phyloP scores from a whole-genome alignment of 2,329 filamentous ascomycete species.

The Ceratocystis diversiconidia region DNA sequence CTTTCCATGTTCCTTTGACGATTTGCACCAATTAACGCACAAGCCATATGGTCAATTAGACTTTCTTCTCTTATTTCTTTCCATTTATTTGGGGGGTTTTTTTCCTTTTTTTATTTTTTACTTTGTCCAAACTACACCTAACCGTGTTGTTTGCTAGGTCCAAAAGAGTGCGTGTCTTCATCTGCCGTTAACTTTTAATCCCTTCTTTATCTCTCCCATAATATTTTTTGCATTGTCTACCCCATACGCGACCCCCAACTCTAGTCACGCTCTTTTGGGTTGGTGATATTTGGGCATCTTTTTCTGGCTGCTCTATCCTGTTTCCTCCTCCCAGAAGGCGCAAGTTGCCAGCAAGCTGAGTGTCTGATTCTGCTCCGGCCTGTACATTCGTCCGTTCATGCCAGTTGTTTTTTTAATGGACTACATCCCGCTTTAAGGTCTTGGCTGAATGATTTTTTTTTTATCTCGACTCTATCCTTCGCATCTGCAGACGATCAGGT shows the following conservation, averaged over 20 bases:
- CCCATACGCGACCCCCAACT: neutral
- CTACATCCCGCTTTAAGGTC: neutral
- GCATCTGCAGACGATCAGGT: neutral
- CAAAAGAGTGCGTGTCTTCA: constrained; percentile 1
- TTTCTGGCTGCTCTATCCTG: neutral
- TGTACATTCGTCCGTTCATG: neutral
- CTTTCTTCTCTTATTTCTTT: neutral
- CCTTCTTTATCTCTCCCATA: neutral
- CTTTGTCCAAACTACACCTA: neutral
- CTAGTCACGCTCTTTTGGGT: neutral
- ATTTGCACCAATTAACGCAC: constrained; percentile 6
- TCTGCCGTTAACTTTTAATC: neutral
- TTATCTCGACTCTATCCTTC: neutral
- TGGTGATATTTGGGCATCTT: constrained; percentile 5
- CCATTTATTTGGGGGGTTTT: neutral
- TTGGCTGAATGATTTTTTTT: neutral
- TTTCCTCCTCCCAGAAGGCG: neutral
- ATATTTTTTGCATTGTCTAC: neutral
- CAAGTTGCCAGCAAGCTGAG: neutral
- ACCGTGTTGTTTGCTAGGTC: neutral
- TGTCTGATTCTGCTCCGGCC: neutral
- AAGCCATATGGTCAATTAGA: neutral
- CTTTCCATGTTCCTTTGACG: neutral
- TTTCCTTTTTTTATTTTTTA: neutral
- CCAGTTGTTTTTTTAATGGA: neutral